A percentile compares a stretch with the other conserved stretches of the same genome.
Conservation (phyloP, 2,329 filamentous ascomycete genomes). For the Diaporthe ampelina region DNA sequence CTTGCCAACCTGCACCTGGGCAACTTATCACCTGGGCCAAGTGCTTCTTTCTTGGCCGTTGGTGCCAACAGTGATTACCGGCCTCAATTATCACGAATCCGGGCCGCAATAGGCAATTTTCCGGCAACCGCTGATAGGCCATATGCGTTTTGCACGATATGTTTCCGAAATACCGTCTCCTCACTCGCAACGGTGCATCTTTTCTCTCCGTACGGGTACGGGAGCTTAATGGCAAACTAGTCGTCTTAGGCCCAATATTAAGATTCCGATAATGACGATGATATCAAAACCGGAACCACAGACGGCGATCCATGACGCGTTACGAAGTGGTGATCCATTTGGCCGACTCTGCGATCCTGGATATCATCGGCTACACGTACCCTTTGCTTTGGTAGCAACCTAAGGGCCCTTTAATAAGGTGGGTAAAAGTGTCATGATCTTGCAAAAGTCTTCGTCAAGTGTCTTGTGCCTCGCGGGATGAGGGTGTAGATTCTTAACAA, state of each 20-base stretch:
- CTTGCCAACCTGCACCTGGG: background rate
- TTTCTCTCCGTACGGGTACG: background rate
- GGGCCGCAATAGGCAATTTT: background rate
- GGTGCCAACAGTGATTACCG: background rate
- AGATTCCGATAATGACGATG: background rate
- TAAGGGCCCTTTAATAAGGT: too few relatives aligned
- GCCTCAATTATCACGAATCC: background rate
- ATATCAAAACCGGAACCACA: background rate
- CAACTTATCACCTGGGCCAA: background rate
- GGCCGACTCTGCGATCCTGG: too few relatives aligned
- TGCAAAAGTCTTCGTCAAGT: too few relatives aligned
- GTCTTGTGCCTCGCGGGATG: too few relatives aligned
- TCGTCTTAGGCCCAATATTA: background rate
- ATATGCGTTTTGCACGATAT: too few relatives aligned
- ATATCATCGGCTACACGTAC: too few relatives aligned
- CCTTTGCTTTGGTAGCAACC: too few relatives aligned
- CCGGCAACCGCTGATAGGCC: constrained; percentile 4
- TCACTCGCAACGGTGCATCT: too few relatives aligned
- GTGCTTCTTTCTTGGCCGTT: background rate
- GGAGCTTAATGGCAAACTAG: background rate
- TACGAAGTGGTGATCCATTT: too few relatives aligned
- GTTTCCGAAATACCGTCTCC: background rate
- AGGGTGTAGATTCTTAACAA: too few relatives aligned
- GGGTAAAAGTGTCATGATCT: too few relatives aligned
- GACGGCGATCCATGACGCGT: too few relatives aligned